Percentiles rank a stretch among this genome's conserved stretches.
Evolutionary conservation across 2,329 filamentous ascomycete species (phyloP).

Genomic region (Cordyceps cicadae): DNA sequence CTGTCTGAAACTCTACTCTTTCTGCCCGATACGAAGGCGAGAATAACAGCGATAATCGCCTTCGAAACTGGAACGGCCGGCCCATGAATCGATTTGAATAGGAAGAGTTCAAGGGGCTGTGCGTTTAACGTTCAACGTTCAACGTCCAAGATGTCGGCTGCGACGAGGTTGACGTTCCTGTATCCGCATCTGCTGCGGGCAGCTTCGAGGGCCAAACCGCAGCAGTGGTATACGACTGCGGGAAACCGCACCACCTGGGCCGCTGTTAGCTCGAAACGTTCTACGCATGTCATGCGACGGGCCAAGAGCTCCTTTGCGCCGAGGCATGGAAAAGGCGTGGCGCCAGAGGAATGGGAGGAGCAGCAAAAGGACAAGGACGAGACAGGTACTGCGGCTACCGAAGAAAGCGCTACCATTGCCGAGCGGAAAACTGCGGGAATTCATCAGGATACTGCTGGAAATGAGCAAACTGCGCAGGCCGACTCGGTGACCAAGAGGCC

Average conservation of each 20-base stretch:
- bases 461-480: conserved; percentile 12
- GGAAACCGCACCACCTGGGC: conserved; percentile 13
- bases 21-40: background rate
- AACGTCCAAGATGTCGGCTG: conserved; percentile 45
- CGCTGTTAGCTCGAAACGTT: background rate
- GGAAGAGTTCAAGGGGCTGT: background rate
- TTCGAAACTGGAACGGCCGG: background rate
- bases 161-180: conserved; percentile 53
- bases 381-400: background rate
- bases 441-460: background rate
- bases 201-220: conserved; percentile 24
- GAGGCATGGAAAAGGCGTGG: conserved; percentile 53
- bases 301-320: conserved; percentile 40
- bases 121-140: too few species aligned
- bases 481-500: background rate
- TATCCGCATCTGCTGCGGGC: conserved; percentile 58
- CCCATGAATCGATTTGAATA: background rate
- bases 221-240: conserved; percentile 27
- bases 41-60: background rate
- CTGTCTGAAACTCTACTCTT: background rate
- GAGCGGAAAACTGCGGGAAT: background rate
- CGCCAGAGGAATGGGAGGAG: conserved; percentile 34
- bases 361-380: conserved; percentile 19
- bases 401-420: background rate
- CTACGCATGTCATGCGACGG: conserved; percentile 17